Base-by-base conservation (phyloP, 2,329 filamentous ascomycete genomes). In the Colletotrichum higginsianum region DNA sequence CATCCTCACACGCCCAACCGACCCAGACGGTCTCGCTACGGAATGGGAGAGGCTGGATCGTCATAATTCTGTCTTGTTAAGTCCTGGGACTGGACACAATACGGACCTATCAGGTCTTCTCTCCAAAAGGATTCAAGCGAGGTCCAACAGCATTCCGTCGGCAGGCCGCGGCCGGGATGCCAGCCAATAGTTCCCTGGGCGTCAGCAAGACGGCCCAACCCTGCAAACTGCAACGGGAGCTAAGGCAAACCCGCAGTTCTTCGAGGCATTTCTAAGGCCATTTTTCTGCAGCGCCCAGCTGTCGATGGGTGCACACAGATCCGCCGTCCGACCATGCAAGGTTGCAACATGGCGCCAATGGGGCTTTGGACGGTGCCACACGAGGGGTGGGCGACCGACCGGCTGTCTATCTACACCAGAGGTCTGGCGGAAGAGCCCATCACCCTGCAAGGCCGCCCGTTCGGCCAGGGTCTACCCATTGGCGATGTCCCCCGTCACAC, bases 191-290 rank as follows among this genome's bases (percentile, higher is more conserved):
- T 30, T 8, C 18, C 4, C 67, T 55, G 26, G 67, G 46, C 67
- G 61, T 69, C 62, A 69, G 61, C 62, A 66, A 69, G 53, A 46
- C 67, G 67, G 61, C 67, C 62, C 67, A 60, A 69, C 53, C 61
- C 55, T 61, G 61, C 67, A 49, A 60, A 53, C 55, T 55, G 61
- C 67, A 49, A 60, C 61, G 53, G 61, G 66, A 60, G 53, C 61
- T 55, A 66, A 30, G 40, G 30, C 8, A 46, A 56, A 38, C 55
- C 55, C 42, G 55, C 62, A 46, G 38, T 66, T 60, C 67, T 69
- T 69, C 55, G 61, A 69, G 53, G 40, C 30, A 66, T 52, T 66
- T 66, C 47, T 26, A 26, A 13, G 47, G 46, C 46, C 46, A 35
- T 35, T 35, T 35, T 35, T 35, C 30, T 35, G 30, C 30, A 35